Percentiles rank a stretch among this genome's conserved stretches.
Conservation (phyloP, 75 land plant species). For the Gnetum montanum region DNA sequence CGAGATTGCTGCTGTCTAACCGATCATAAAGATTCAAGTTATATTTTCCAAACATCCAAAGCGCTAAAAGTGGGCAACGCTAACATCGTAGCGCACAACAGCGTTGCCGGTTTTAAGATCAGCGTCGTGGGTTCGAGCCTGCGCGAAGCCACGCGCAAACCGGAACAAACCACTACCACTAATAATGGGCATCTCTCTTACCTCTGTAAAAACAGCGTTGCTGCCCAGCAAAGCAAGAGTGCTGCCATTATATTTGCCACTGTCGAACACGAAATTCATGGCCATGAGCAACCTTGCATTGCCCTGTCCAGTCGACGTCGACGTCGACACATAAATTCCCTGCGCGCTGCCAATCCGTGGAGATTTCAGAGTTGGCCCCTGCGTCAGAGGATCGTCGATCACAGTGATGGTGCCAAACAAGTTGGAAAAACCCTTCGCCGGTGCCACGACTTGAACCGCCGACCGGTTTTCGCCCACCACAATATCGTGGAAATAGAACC, state of each 20-base stretch:
- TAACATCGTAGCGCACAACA: constrained; percentile 11
- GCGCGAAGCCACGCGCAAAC: constrained; percentile 29
- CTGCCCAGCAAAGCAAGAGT: constrained; percentile 14
- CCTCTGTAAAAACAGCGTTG: constrained; percentile 6
- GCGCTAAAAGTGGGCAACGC: constrained; percentile 6
- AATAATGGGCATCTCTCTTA: constrained; percentile 32
- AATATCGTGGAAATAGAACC: constrained; percentile 34
- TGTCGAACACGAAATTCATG: constrained; percentile 5
- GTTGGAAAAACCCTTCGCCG: background rate
- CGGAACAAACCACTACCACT: constrained; percentile 33
- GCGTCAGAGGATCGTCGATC: background rate
- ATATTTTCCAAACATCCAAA: too few species aligned
- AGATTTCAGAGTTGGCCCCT: background rate
- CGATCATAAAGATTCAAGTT: too few species aligned
- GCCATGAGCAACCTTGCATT: constrained; percentile 29
- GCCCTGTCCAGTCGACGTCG: constrained; percentile 25
- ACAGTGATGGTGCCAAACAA: background rate
- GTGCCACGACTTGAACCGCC: background rate
- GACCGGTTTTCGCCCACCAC: constrained; percentile 12
- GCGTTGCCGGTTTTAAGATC: constrained; percentile 12
- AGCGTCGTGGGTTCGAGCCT: constrained; percentile 7
- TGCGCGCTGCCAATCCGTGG: background rate
- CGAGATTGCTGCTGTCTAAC: too few species aligned
- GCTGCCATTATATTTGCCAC: constrained; percentile 18
- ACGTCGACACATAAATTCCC: background rate